Conservation (phyloP, 2,329 filamentous ascomycete species). For the Phyllosticta citrichinensis region DNA sequence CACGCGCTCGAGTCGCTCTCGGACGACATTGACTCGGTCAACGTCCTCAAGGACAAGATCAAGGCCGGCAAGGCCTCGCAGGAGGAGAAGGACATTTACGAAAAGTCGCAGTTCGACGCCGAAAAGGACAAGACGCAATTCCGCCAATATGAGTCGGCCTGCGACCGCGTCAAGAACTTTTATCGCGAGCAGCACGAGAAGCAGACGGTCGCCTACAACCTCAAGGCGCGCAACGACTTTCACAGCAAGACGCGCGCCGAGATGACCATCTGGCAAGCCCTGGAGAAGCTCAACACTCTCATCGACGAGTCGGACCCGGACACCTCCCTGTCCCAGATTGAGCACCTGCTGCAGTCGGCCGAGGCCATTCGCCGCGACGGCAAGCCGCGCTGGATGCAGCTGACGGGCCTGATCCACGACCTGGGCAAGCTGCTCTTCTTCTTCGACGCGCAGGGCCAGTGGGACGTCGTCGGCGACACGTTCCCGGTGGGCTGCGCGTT, state of each 20-base stretch:
- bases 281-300: constrained; percentile 83
- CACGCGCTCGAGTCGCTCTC: constrained; percentile 48
- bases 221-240: constrained; percentile 65
- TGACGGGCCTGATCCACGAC: constrained; percentile 69
- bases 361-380: constrained; percentile 82
- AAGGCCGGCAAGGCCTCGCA: constrained; percentile 38
- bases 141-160: constrained; percentile 73
- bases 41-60: constrained; percentile 47
- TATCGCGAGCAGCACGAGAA: constrained; percentile 63
- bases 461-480: constrained; percentile 85
- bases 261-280: constrained; percentile 85
- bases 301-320: constrained; percentile 89
- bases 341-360: constrained; percentile 79
- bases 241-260: constrained; percentile 56
- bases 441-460: constrained; percentile 76
- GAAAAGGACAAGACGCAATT: constrained; percentile 72
- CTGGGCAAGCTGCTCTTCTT: constrained; percentile 73
- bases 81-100: constrained; percentile 41
- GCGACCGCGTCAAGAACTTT: constrained; percentile 76
- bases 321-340: constrained; percentile 77
- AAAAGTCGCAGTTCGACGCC: constrained; percentile 57
- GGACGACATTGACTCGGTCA: constrained; percentile 51
- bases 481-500: constrained; percentile 71
- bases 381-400: constrained; percentile 73
- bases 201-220: constrained; percentile 76